Conservation (phyloP, 306 rosid genomes). For the Cucumis hystrix region DNA sequence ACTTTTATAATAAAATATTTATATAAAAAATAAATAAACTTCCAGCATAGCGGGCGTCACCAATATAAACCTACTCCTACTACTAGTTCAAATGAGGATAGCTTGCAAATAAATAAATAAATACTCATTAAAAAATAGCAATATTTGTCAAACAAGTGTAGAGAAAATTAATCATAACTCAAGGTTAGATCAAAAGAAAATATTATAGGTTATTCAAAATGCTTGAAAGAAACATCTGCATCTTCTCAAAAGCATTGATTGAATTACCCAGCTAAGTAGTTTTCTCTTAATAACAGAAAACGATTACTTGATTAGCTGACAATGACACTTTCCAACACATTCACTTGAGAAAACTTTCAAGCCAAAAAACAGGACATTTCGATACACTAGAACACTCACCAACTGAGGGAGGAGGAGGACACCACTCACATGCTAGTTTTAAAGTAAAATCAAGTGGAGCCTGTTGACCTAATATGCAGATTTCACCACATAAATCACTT, state of each 20-base stretch:
- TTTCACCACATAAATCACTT: slow-evolving; percentile 33
- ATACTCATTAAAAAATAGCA: background rate
- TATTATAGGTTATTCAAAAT: background rate
- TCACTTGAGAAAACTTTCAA: background rate
- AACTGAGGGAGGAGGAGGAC: slow-evolving; percentile 35
- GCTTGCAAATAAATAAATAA: background rate
- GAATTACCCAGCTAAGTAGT: background rate
- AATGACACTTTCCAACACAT: background rate
- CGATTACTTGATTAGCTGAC: background rate
- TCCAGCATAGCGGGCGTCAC: background rate
- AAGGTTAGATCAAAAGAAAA: background rate
- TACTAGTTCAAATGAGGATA: background rate
- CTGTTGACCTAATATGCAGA: slow-evolving; percentile 42
- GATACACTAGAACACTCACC: slow-evolving; percentile 31
- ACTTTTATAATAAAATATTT: background rate
- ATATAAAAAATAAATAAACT: background rate
- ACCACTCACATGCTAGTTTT: slow-evolving; percentile 64
- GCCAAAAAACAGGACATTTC: background rate
- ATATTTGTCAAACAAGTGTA: background rate
- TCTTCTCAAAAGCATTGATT: background rate
- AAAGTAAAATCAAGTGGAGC: slow-evolving; percentile 87
- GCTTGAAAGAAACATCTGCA: background rate
- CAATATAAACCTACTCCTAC: background rate
- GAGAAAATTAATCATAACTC: background rate
- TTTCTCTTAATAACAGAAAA: background rate